A percentile compares a stretch with the other conserved stretches of the same genome.
Conservation (phyloP, 768 basidiomycete genomes). For the Mycena crocata region DNA sequence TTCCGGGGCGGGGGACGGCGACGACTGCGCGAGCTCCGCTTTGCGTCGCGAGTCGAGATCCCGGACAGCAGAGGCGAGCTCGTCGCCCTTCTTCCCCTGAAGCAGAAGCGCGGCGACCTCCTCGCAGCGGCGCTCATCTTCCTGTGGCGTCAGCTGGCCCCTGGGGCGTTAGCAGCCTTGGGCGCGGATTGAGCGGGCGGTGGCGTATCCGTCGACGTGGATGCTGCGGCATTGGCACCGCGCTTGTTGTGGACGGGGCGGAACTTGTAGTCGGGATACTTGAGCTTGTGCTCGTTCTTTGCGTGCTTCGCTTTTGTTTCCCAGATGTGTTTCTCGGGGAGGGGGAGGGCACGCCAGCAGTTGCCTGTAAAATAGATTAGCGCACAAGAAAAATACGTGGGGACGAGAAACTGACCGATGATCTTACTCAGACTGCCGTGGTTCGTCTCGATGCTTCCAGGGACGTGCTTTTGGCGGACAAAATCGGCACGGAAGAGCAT, state of each 20-base stretch:
- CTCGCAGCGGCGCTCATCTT: conserved; percentile 76
- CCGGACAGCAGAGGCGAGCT: conserved; percentile 72
- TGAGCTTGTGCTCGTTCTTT: conserved; percentile 76
- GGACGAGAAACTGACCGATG: conserved; percentile 59
- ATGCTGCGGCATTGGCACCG: conserved; percentile 1
- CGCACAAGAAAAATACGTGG: not conserved
- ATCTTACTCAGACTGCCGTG: conserved; percentile 82
- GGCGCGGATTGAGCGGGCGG: conserved; percentile 3
- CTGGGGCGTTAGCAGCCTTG: conserved; percentile 55
- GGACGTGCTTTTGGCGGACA: conserved; percentile 83
- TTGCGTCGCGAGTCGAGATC: conserved; percentile 55
- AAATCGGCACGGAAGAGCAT: conserved; percentile 89
- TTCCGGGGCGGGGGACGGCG: conserved; percentile 23
- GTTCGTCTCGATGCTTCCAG: conserved; percentile 81
- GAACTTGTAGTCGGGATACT: conserved; percentile 76
- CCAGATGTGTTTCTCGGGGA: conserved; percentile 80
- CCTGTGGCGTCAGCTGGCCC: conserved; percentile 50
- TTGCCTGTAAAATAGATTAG: conserved; percentile 61
- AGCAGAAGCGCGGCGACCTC: conserved; percentile 73
- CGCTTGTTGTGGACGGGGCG: conserved; percentile 64
- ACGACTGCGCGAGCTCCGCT: conserved; percentile 25
- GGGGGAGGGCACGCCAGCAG: conserved; percentile 79
- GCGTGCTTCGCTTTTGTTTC: conserved; percentile 78
- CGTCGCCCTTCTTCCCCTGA: conserved; percentile 77
- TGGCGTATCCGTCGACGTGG: not conserved